phyloP scores from a whole-genome alignment of 208 protist species.

The Sergeia podlipaevii region DNA sequence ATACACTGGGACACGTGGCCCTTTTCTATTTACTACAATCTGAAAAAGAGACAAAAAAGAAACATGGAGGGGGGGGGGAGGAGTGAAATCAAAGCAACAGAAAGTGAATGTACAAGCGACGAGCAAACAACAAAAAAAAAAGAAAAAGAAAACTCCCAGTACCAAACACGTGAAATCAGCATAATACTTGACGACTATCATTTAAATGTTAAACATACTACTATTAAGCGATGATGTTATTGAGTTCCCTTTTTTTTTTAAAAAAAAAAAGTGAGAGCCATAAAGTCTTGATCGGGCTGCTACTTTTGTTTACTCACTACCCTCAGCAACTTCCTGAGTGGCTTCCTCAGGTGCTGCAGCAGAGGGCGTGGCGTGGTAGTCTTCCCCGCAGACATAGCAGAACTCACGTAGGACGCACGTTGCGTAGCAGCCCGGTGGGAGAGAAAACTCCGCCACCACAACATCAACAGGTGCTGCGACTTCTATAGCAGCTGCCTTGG shows the following conservation, averaged over 20 bases:
- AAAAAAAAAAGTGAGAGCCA: too few relatives aligned
- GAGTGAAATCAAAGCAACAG: constrained; percentile 4
- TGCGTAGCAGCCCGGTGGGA: constrained; percentile 85
- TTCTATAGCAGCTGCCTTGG: constrained; percentile 9
- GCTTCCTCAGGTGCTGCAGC: too few relatives aligned
- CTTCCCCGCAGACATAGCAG: constrained; percentile 37
- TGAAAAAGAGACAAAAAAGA: constrained; percentile 14
- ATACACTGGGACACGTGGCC: neutral
- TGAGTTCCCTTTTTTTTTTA: too few relatives aligned
- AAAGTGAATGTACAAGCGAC: too few relatives aligned
- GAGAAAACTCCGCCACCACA: constrained; percentile 63
- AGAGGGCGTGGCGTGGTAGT: constrained; percentile 12
- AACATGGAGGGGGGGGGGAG: too few relatives aligned
- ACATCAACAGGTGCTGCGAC: constrained; percentile 13
- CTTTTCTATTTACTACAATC: neutral
- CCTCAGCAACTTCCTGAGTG: too few relatives aligned
- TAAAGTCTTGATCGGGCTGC: too few relatives aligned
- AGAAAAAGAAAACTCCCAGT: constrained; percentile 7
- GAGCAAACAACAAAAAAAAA: constrained; percentile 1
- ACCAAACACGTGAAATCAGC: constrained; percentile 1
- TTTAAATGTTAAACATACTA: too few relatives aligned
- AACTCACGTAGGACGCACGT: constrained; percentile 85
- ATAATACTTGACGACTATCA: neutral
- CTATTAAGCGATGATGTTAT: too few relatives aligned
- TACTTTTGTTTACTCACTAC: too few relatives aligned